Conservation (phyloP, 306 rosid genomes). For the Vicia faba region DNA sequence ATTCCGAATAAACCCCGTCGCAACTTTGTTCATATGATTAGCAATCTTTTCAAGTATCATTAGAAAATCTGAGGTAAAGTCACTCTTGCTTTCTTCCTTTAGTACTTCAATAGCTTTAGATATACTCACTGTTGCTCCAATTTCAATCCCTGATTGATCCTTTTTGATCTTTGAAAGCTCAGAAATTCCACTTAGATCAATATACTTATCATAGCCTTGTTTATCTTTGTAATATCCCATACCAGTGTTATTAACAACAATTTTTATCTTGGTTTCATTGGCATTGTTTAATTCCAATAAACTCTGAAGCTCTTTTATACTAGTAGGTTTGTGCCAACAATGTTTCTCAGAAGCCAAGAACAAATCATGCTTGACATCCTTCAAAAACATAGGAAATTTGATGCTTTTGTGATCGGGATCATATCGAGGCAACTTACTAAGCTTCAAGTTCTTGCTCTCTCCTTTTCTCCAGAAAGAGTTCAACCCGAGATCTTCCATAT, state of each 20-base stretch:
- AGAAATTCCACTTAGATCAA: constrained; percentile 54
- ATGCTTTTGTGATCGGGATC: constrained; percentile 28
- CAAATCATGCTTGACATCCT: constrained; percentile 46
- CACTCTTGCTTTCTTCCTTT: constrained; percentile 33
- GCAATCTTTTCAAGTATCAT: constrained; percentile 52
- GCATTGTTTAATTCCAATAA: constrained; percentile 18
- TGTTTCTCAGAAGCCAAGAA: constrained; percentile 35
- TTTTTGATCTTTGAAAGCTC: constrained; percentile 55
- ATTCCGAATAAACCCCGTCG: constrained; percentile 62
- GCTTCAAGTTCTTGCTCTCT: constrained; percentile 48
- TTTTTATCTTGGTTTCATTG: constrained; percentile 13
- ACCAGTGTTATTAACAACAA: constrained; percentile 43
- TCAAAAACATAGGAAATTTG: constrained; percentile 71
- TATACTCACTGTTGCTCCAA: constrained; percentile 61
- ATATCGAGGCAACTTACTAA: constrained; percentile 58
- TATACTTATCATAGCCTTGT: constrained; percentile 50
- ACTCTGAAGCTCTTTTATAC: constrained; percentile 32
- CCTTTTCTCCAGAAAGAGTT: constrained; percentile 83
- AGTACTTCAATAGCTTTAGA: constrained; percentile 60
- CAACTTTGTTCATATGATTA: constrained; percentile 66
- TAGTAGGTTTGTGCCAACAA: constrained; percentile 39
- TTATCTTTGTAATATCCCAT: constrained; percentile 73
- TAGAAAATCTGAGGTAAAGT: constrained; percentile 43
- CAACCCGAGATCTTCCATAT: constrained; percentile 85
- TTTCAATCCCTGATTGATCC: constrained; percentile 33